Conservation (phyloP, 345 rosid genomes). For the Stellera chamaejasme region DNA sequence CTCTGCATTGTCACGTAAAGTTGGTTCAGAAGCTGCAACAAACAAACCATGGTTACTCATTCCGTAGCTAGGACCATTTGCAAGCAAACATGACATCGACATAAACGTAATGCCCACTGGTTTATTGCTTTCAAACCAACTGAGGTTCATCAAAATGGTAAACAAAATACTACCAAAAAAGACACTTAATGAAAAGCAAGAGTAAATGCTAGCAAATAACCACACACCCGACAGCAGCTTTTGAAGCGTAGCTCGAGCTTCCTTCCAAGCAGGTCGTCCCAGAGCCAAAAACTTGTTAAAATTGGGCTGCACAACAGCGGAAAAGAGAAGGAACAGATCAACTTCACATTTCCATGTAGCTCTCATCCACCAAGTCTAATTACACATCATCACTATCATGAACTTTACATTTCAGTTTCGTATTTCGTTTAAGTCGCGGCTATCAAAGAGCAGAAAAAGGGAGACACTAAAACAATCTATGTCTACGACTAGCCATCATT, state of each 20-base stretch:
- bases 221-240: conserved; percentile 65
- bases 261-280: conserved; percentile 96
- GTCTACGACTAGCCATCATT: too few relatives aligned
- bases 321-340: background rate
- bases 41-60: conserved; percentile 1
- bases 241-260: conserved; percentile 86
- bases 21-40: conserved; percentile 59
- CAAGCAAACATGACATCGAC: too few relatives aligned
- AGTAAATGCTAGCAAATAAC: background rate
- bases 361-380: too few relatives aligned
- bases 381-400: too few relatives aligned
- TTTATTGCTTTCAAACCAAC: too few relatives aligned
- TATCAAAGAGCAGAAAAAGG: too few relatives aligned
- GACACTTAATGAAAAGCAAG: background rate
- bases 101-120: too few relatives aligned
- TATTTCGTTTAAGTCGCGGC: too few relatives aligned
- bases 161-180: background rate
- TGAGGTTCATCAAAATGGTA: background rate
- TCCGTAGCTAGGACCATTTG: background rate
- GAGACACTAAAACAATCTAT: too few relatives aligned
- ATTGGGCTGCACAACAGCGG: conserved; percentile 38
- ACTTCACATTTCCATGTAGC: too few relatives aligned
- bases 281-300: conserved; percentile 70
- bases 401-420: too few relatives aligned
- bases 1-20: conserved; percentile 56